Evolutionary conservation across 2,329 filamentous ascomycete species (phyloP).

Genomic region (Hirsutella minnesotensis): DNA sequence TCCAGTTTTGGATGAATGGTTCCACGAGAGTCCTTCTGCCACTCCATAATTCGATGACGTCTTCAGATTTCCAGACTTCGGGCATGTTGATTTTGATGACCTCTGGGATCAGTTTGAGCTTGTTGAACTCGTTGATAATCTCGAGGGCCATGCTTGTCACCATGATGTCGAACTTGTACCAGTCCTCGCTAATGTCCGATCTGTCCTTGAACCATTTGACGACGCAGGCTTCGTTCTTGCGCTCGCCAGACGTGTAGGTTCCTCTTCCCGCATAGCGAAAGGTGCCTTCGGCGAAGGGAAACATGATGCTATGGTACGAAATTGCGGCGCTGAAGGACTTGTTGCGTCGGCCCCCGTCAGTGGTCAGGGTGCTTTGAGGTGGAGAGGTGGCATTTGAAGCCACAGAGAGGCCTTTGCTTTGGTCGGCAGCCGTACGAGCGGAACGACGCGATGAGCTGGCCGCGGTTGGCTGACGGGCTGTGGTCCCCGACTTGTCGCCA

Average conservation of each 20-base stretch:
- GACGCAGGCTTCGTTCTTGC: conserved; percentile 21
- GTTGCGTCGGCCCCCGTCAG: conserved; percentile 8
- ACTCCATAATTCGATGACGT: not conserved
- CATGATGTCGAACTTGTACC: conserved; percentile 25
- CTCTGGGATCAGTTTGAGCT: conserved; percentile 16
- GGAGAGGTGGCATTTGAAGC: not conserved
- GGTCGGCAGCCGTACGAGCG: too few relatives aligned
- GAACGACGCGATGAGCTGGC: too few relatives aligned
- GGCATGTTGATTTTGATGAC: conserved; percentile 23
- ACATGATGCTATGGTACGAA: not conserved
- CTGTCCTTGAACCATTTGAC: conserved; percentile 27
- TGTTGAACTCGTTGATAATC: conserved; percentile 24
- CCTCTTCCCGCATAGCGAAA: conserved; percentile 11
- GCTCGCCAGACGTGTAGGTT: conserved; percentile 15
- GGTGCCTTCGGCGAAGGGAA: conserved; percentile 6
- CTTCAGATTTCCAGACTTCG: conserved; percentile 15
- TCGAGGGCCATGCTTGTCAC: conserved; percentile 20
- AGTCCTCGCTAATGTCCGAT: conserved; percentile 18
- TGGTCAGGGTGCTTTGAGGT: too few relatives aligned
- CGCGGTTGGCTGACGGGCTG: too few relatives aligned
- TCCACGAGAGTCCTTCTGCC: conserved; percentile 18
- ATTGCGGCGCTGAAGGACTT: not conserved
- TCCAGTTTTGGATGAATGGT: conserved; percentile 28
- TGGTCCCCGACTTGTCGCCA: too few relatives aligned
- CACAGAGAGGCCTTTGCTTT: not conserved